Evolutionary conservation across 441 rosid species (phyloP).

Genomic region (Euphorbia corollata): DNA sequence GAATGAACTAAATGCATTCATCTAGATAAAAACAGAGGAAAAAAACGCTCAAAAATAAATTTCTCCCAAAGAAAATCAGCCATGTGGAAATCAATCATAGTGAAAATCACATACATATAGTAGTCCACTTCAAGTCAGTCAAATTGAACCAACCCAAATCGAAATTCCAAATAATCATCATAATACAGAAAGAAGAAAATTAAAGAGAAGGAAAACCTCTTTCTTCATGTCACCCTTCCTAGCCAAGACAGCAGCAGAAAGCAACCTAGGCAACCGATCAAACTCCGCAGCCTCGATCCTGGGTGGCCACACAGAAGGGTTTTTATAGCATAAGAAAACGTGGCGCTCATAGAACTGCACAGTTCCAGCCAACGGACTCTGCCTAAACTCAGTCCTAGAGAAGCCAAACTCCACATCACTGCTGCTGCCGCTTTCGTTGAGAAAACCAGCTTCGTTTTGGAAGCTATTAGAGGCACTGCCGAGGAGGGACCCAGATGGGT

Average conservation of each 20-base stretch:
- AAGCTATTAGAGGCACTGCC: slow-evolving; percentile 75
- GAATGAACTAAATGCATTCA: slow-evolving; percentile 5
- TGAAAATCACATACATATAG: slow-evolving; percentile 9
- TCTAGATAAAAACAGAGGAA: neutral
- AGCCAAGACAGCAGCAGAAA: slow-evolving; percentile 73
- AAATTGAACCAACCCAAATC: slow-evolving; percentile 3
- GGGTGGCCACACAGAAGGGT: slow-evolving; percentile 88
- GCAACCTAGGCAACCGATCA: slow-evolving; percentile 93
- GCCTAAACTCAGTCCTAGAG: slow-evolving; percentile 69
- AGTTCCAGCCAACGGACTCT: slow-evolving; percentile 55
- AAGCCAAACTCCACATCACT: slow-evolving; percentile 71
- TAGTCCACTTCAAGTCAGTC: slow-evolving; percentile 14
- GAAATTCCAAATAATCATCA: neutral
- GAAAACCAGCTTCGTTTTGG: slow-evolving; percentile 59
- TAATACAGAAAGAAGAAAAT: neutral
- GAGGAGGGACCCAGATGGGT: slow-evolving; percentile 44
- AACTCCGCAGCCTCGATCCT: slow-evolving; percentile 99
- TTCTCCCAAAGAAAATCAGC: slow-evolving; percentile 11
- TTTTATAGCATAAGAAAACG: slow-evolving; percentile 85
- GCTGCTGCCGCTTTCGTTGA: slow-evolving; percentile 25
- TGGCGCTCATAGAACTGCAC: slow-evolving; percentile 85
- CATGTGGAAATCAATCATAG: neutral
- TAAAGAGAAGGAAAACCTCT: slow-evolving; percentile 36
- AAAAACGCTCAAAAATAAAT: slow-evolving; percentile 3
- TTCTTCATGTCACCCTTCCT: slow-evolving; percentile 63